Evolutionary conservation across 352 stramenopile species (phyloP).

Genomic region (Globisporangium radiosum): DNA sequence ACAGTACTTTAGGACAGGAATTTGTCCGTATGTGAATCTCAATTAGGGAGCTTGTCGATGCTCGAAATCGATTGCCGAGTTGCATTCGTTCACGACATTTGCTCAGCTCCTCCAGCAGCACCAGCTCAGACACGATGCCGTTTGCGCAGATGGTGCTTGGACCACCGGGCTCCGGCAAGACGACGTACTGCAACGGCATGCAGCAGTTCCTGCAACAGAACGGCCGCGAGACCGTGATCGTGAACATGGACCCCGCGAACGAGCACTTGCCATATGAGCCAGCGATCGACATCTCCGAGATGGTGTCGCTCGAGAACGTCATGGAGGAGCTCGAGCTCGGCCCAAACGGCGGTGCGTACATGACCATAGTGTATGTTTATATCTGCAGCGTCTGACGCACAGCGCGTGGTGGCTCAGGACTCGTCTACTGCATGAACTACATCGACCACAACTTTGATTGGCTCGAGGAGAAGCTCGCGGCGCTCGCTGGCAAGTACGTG

Average conservation of each 20-base stretch:
- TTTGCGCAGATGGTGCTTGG: constrained; percentile 75
- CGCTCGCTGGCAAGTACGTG: constrained; percentile 89
- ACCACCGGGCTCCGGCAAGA: constrained; percentile 91
- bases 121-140: constrained; percentile 23
- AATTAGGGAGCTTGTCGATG: too few relatives aligned
- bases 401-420: constrained; percentile 22
- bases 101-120: not conserved
- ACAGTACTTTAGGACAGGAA: too few relatives aligned
- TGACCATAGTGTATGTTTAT: not conserved
- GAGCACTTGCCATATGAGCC: constrained; percentile 80
- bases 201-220: constrained; percentile 88
- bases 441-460: constrained; percentile 98
- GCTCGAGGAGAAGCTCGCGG: constrained; percentile 91
- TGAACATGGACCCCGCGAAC: constrained; percentile 98
- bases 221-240: constrained; percentile 75
- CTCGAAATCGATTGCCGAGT: too few relatives aligned
- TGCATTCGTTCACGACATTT: too few relatives aligned
- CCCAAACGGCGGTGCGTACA: constrained; percentile 88
- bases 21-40: too few relatives aligned
- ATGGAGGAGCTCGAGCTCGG: constrained; percentile 94
- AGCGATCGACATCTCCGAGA: constrained; percentile 92
- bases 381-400: not conserved
- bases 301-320: constrained; percentile 94
- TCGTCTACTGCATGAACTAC: constrained; percentile 99
- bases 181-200: constrained; percentile 98